phyloP scores from a whole-genome alignment of 2,329 filamentous ascomycete species.

The Xylariaceae sp. region DNA sequence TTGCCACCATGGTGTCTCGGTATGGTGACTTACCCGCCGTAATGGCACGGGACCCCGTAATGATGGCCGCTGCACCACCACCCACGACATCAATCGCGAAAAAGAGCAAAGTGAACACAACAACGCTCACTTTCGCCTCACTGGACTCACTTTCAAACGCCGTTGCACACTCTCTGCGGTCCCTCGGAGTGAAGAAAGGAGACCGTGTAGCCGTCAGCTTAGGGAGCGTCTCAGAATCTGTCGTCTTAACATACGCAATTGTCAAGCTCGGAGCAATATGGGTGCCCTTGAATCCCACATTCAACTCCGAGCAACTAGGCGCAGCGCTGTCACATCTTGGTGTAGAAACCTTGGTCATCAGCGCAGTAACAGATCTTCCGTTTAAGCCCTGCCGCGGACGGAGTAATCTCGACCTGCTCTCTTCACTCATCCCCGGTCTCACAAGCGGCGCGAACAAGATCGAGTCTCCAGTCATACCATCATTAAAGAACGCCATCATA shows the following conservation, averaged over 20 bases:
- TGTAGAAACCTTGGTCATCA: slow-evolving; percentile 73
- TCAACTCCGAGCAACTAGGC: slow-evolving; percentile 75
- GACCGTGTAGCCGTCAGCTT: slow-evolving; percentile 83
- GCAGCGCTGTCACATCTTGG: slow-evolving; percentile 75
- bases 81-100: background rate
- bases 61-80: slow-evolving; percentile 19
- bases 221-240: slow-evolving; percentile 82
- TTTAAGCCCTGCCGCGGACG: slow-evolving; percentile 56
- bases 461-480: slow-evolving; percentile 57
- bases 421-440: slow-evolving; percentile 39
- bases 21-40: slow-evolving; percentile 64
- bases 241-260: slow-evolving; percentile 79
- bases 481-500: slow-evolving; percentile 67
- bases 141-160: slow-evolving; percentile 76
- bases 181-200: slow-evolving; percentile 73
- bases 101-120: slow-evolving; percentile 53
- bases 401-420: slow-evolving; percentile 50
- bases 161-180: slow-evolving; percentile 67
- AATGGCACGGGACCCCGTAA: slow-evolving; percentile 46
- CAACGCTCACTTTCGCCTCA: slow-evolving; percentile 67
- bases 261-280: slow-evolving; percentile 94
- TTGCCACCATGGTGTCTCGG: slow-evolving; percentile 60
- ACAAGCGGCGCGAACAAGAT: slow-evolving; percentile 28
- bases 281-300: slow-evolving; percentile 89
- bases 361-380: slow-evolving; percentile 82